These are phyloP conservation scores for Telfairia occidentalis DNA, from an alignment of 331 rosid genomes.

Conservation along the genomic window DNA sequence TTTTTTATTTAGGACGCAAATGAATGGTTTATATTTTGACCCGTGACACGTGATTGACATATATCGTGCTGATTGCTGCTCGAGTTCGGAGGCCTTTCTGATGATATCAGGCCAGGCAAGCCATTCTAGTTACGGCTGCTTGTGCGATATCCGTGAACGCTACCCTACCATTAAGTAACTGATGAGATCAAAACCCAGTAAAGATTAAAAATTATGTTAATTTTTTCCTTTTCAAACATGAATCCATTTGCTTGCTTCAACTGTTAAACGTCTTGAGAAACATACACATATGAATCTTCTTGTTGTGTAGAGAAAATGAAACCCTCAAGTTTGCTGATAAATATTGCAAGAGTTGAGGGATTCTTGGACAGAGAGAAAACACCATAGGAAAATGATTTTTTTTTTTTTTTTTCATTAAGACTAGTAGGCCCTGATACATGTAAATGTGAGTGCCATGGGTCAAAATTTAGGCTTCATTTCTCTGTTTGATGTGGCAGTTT, in stretches of 20 bases:
- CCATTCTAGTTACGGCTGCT: neutral
- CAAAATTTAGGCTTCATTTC: constrained; percentile 3
- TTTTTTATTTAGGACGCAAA: neutral
- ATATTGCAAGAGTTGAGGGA: neutral
- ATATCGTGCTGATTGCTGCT: neutral
- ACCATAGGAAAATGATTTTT: neutral
- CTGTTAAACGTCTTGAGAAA: neutral
- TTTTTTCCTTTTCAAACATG: neutral
- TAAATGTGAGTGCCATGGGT: neutral
- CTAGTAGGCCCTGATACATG: neutral
- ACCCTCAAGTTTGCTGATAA: neutral
- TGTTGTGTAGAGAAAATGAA: neutral
- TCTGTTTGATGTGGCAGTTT: constrained; percentile 48
- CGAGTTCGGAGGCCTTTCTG: neutral
- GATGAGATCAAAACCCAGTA: neutral
- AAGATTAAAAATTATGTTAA: neutral
- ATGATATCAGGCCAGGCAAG: neutral
- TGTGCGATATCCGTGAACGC: neutral
- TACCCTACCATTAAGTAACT: neutral
- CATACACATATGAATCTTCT: neutral
- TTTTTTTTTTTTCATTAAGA: neutral
- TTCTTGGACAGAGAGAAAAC: neutral
- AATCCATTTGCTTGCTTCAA: neutral
- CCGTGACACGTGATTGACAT: neutral
- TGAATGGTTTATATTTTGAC: neutral